Evolutionary conservation across 129 eudicot genomes (phyloP).

Genomic region (Gnaphalium uliginosum): DNA sequence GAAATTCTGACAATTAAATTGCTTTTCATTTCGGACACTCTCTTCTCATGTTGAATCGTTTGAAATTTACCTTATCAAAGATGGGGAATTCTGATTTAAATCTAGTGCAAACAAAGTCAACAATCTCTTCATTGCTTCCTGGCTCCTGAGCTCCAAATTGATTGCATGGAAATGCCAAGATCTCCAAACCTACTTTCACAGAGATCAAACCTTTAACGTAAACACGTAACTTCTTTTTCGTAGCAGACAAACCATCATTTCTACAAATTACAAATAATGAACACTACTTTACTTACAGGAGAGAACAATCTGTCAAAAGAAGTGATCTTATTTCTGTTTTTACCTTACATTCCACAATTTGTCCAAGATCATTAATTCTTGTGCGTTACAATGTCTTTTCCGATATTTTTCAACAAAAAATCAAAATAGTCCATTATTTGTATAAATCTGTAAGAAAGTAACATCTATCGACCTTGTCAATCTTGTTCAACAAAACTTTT

Average conservation of each 20-base stretch:
- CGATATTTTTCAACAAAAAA: background rate
- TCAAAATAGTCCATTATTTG: background rate
- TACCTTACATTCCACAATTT: background rate
- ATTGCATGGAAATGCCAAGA: slow-evolving; percentile 93
- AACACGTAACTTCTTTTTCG: background rate
- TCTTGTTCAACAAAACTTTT: background rate
- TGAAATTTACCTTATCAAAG: slow-evolving; percentile 64
- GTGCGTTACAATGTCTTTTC: background rate
- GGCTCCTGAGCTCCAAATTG: slow-evolving; percentile 95
- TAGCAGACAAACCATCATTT: background rate
- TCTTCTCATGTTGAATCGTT: background rate
- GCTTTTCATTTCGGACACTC: background rate
- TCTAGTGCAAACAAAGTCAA: slow-evolving; percentile 80
- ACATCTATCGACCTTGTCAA: background rate
- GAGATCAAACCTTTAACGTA: slow-evolving; percentile 6
- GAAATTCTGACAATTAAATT: background rate
- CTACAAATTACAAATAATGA: background rate
- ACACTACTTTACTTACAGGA: background rate
- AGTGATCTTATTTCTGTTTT: background rate
- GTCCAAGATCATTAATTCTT: background rate
- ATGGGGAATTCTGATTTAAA: slow-evolving; percentile 90
- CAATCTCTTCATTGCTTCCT: slow-evolving; percentile 69
- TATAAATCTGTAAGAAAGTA: background rate
- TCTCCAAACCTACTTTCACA: slow-evolving; percentile 64
- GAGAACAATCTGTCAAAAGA: background rate